phyloP scores from a whole-genome alignment of 371 early-diverging fungal species.

The Rhizomucor miehei region DNA sequence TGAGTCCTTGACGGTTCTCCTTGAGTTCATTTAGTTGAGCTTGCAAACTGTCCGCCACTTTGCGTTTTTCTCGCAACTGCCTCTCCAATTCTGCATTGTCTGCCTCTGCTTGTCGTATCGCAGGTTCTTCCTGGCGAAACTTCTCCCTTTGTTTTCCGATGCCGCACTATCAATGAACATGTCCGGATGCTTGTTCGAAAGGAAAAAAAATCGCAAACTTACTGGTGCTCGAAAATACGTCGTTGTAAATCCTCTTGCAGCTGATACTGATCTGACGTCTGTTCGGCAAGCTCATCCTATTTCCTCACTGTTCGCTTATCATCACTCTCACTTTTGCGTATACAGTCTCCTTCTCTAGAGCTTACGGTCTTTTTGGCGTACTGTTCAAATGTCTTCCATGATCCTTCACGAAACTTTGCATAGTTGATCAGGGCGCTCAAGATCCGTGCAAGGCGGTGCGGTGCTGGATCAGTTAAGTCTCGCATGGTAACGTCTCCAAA shows the following conservation, averaged over 20 bases:
- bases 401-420: slow-evolving; percentile 20
- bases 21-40: slow-evolving; percentile 11
- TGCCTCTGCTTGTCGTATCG: slow-evolving; percentile 5
- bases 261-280: slow-evolving; percentile 2
- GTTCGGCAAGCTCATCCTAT: slow-evolving; percentile 4
- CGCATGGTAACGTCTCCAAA: slow-evolving; percentile 12
- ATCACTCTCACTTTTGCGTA: too few relatives aligned
- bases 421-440: slow-evolving; percentile 21
- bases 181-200: too few relatives aligned
- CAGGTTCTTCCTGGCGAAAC: slow-evolving; percentile 6
- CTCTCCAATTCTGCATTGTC: slow-evolving; percentile 3
- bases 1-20: slow-evolving; percentile 7
- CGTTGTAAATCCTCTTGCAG: slow-evolving; percentile 1
- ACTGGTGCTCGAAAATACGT: neutral
- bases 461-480: slow-evolving; percentile 17
- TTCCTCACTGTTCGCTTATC: neutral
- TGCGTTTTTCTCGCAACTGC: slow-evolving; percentile 8
- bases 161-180: neutral
- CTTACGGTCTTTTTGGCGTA: slow-evolving; percentile 9
- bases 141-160: neutral
- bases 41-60: slow-evolving; percentile 3
- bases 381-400: slow-evolving; percentile 17
- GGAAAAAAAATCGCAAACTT: too few relatives aligned
- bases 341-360: neutral
- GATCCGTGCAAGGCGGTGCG: slow-evolving; percentile 19